Evolutionary conservation across 2,329 filamentous ascomycete genomes (phyloP), one percentile per base, ranked within the genome.

Genomic region (Colletotrichum orchidophilum): DNA sequence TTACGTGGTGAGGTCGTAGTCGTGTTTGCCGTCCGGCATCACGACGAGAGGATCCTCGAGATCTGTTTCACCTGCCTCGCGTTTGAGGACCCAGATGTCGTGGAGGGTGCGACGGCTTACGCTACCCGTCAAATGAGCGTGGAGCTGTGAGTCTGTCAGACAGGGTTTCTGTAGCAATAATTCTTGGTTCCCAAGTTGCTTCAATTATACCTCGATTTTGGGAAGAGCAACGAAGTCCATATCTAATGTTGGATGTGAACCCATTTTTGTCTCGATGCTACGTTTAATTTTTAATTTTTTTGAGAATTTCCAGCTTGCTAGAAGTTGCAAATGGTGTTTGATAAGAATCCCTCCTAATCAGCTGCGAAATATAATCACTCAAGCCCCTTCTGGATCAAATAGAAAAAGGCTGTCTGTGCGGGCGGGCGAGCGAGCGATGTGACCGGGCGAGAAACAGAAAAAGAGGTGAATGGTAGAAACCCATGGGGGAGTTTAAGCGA

Each of bases 41-140:
- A 90, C 88, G 1, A 89, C 75, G 18, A 93, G 80, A 1, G 94
- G 94, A 76, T 96, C 93, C 60, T 90, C 84, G 1, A 95, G 82
- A 11, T 85, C 78, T 3, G 90, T 87, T 26, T 84, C 77, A 5
- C 86, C 83, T 8, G 86, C 81, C 3, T 82, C 81, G 70, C 87
- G 89, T 78, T 91, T 93, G 65, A 80, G 79, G 58, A 83, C 75
- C 93, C 94, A 96, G 77, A 96, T 90, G 46, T 93, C 87, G 77
- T 94, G 93, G 2, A 96, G 88, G 72, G 89, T 91, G 76, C 89
- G 83, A 35, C 92, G 89, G 77, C 89, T 92, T 79, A 96, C 94
- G 79, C 92, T 94, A 63, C 94, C 93, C 50, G 90, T 93, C 54
- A 96, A 86, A 80, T 96, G 93, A 73, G 94, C 93, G 76, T 96